Conservation (phyloP, 164 flowering plant genomes). For the Macadamia integrifolia region DNA sequence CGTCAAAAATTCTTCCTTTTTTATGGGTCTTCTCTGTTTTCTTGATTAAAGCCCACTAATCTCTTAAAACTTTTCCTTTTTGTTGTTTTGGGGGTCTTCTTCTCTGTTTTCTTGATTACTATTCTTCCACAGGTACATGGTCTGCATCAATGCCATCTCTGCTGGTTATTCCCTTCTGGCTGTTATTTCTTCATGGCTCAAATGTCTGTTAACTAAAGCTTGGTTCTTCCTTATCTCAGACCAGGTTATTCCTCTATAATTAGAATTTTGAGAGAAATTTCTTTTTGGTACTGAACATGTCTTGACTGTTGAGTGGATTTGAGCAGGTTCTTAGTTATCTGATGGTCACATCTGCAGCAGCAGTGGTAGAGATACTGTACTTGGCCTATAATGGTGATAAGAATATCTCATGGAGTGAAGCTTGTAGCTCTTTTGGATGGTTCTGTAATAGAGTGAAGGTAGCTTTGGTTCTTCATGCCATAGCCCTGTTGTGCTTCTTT, state of each 20-base stretch:
- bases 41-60: background rate
- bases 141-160: slow-evolving; percentile 53
- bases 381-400: slow-evolving; percentile 65
- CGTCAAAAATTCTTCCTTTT: background rate
- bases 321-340: slow-evolving; percentile 68
- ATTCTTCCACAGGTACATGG: slow-evolving; percentile 56
- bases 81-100: background rate
- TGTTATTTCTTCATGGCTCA: slow-evolving; percentile 46
- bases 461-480: slow-evolving; percentile 49
- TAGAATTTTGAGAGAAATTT: no score
- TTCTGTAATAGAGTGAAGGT: slow-evolving; percentile 57
- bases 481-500: slow-evolving; percentile 56
- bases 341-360: slow-evolving; percentile 70
- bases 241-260: slow-evolving; percentile 44
- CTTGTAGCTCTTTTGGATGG: slow-evolving; percentile 58
- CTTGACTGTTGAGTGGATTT: background rate
- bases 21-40: background rate
- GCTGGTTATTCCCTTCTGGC: slow-evolving; percentile 64
- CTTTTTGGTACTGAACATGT: background rate
- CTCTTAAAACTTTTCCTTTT: background rate
- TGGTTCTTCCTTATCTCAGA: slow-evolving; percentile 90
- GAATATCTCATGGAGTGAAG: slow-evolving; percentile 84
- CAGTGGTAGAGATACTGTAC: slow-evolving; percentile 51
- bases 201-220: slow-evolving; percentile 42
- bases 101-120: background rate